Base-by-base conservation (phyloP, 1,139 yeast species). In the Geotrichum carabidarum region DNA sequence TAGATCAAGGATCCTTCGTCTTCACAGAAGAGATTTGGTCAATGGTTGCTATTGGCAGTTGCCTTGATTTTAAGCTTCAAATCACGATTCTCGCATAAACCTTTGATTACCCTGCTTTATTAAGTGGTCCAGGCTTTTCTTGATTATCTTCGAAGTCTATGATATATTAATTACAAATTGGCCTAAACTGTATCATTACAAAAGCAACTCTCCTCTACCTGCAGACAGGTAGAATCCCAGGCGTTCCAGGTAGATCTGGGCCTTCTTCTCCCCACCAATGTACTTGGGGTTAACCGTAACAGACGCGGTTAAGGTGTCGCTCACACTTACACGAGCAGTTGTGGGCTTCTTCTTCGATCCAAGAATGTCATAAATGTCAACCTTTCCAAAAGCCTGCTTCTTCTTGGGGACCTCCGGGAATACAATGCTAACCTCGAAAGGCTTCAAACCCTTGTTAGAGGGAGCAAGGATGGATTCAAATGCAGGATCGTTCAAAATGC, bases 391-490 rank as follows among this genome's bases (percentile, higher is more conserved):
- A 32, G 50, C 62, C 66, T 77, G 27, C 53, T 60, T 52, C 55
- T 70, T 37, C 12, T 58, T 50, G 58, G 71, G 36, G 51, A 60
- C 51, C 54, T 56, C 46, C 57, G 63, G 44, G 53, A 80, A 78
- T 44, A 74, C 73, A 66, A 87, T 83, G 68, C 90, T 77, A 51
- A 78, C 78, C 37, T 78, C 72, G 46, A 78, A 79, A 41, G 81
- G 80, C 41, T 84, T 73, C 31, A 84, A 59, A 14, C 60, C 57
- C 14, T 54, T 42, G 18, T 56, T 53, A 8, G 59, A 44, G 7
- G 67, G 81, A 4, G 82, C 75, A 48, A 85, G 63, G 59, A 86
- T 72, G 43, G 80, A 86, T 64, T 85, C 93, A 65, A 86, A 86
- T 14, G 82, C 62, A 38, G 84, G 82, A 61, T 82, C 87, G 55